Conservation (phyloP, 805 yeast genomes). For the Candida ortonii region DNA sequence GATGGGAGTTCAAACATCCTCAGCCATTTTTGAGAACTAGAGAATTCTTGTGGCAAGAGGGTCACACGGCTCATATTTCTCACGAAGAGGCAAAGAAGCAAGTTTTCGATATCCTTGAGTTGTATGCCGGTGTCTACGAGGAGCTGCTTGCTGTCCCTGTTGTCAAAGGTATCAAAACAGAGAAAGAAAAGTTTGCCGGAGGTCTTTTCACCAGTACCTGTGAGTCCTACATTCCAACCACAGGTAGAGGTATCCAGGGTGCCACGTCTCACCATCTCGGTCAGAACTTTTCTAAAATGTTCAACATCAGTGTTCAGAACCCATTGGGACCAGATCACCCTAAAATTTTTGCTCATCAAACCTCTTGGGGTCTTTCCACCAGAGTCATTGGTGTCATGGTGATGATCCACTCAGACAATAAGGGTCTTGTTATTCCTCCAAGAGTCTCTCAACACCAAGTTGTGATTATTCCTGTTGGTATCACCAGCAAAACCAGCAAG, state of each 20-base stretch:
- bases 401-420: constrained; percentile 97
- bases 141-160: constrained; percentile 97
- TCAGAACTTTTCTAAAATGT: constrained; percentile 98
- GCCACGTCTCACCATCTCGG: constrained; percentile 98
- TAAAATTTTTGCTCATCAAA: constrained; percentile 87
- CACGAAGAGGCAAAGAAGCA: constrained; percentile 77
- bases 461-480: constrained; percentile 92
- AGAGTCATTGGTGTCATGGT: constrained; percentile 99
- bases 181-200: constrained; percentile 98
- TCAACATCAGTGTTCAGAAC: constrained; percentile 90
- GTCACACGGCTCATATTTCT: constrained; percentile 96
- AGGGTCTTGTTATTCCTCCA: constrained; percentile 97
- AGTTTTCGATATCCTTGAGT: constrained; percentile 81
- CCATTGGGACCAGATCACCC: constrained; percentile 88
- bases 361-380: constrained; percentile 99
- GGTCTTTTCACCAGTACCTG: constrained; percentile 92
- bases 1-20: constrained; percentile 99
- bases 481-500: constrained; percentile 79
- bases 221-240: constrained; percentile 96
- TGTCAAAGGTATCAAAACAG: constrained; percentile 91
- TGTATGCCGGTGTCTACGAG: constrained; percentile 80
- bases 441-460: constrained; percentile 91
- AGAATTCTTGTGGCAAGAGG: constrained; percentile 99
- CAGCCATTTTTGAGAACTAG: constrained; percentile 98
- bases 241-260: constrained; percentile 99